These are phyloP conservation scores for Herpotrichia juniperi DNA, from an alignment of 2,329 filamentous ascomycete genomes.

Conservation along the genomic window DNA sequence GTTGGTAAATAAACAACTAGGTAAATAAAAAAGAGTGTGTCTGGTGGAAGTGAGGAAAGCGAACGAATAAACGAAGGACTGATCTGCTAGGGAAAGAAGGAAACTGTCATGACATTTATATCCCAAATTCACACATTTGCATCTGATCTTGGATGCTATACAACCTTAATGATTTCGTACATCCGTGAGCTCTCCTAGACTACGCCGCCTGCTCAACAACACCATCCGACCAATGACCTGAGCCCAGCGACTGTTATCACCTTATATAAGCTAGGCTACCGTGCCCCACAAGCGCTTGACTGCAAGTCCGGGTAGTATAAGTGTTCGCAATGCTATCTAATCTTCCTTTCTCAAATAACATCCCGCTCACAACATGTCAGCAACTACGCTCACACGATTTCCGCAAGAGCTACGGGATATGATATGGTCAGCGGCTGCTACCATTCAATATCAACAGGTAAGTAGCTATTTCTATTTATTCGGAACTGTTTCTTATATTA, in stretches of 20 bases:
- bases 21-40: not conserved
- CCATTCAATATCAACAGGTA: conserved; percentile 12
- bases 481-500: not conserved
- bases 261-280: not conserved
- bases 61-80: not conserved
- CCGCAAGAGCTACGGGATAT: conserved; percentile 10
- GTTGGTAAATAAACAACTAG: not conserved
- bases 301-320: not conserved
- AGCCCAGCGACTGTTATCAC: not conserved
- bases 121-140: not conserved
- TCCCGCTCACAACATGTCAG: conserved; percentile 10
- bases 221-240: not conserved
- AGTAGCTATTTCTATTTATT: conserved; percentile 1
- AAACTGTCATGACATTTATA: not conserved
- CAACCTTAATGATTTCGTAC: not conserved
- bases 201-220: not conserved
- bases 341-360: not conserved
- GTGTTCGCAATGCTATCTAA: not conserved
- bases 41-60: not conserved
- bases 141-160: not conserved
- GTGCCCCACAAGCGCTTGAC: not conserved
- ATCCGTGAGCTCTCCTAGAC: not conserved
- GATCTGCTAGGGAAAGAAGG: not conserved
- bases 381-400: conserved; percentile 9
- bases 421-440: conserved; percentile 14